Evolutionary conservation across 1,284 basidiomycete genomes (phyloP), one percentile per base, ranked within the genome.

Genomic region (Puccinia coronata): DNA sequence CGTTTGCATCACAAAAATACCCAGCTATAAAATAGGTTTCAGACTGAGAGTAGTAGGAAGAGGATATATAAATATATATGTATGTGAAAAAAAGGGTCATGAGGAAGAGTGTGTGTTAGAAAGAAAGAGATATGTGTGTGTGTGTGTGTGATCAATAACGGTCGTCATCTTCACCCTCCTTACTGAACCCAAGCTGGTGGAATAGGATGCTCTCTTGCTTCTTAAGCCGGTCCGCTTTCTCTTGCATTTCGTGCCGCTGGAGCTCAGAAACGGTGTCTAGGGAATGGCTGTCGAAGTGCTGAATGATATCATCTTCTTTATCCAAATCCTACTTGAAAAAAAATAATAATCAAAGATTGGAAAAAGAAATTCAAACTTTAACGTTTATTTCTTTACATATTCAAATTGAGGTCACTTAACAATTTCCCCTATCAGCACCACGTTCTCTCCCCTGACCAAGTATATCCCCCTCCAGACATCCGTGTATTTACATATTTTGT

Each of bases 371-470:
- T n/a, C n/a, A n/a, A n/a, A n/a, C n/a, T n/a, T n/a, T n/a, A n/a
- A n/a, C n/a, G n/a, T n/a, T n/a, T n/a, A n/a, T n/a, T n/a, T n/a
- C n/a, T n/a, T n/a, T n/a, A n/a, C n/a, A n/a, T n/a, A n/a, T n/a
- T n/a, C n/a, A n/a, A n/a, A n/a, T n/a, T n/a, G n/a, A n/a, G n/a
- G 6, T 25, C 39, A 49, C 90, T 94, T 86, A 85, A 98, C 96
- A 82, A 99, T 92, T 89, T 99, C 97, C 74, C 97, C 97, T 76
- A 99, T 88, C 72, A 98, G 88, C 16, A 99, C 97, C 31, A 99
- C 97, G 86, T 99, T 99, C 89, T 99, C 97, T 70, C 97, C 97
- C 83, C 97, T 91, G 83, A 99, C 95, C 83, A 99, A 90, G 86
- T 94, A 95, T 31, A 99, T 89, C 5, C 96, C 96, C 82, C 92